A percentile compares a stretch with the other conserved stretches of the same genome.
phyloP scores from a whole-genome alignment of 2,329 filamentous ascomycete genomes.

The Gaeumannomyces sp. region DNA sequence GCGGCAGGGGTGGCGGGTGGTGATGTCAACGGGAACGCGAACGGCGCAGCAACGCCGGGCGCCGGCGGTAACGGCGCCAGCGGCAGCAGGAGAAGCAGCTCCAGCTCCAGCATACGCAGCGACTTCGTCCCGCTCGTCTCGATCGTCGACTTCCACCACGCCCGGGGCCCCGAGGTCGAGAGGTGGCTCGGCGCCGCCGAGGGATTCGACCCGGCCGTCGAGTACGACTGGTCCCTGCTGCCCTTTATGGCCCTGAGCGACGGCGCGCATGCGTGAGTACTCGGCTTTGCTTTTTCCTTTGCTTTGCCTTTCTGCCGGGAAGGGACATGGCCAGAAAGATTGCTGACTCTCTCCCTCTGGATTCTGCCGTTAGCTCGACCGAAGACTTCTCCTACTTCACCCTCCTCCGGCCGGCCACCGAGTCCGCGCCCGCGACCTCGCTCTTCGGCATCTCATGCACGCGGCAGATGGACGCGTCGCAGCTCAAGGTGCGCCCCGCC shows the following conservation, averaged over 20 bases:
- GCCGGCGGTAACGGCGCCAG: background rate
- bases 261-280: constrained; percentile 80
- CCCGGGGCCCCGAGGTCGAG: constrained; percentile 86
- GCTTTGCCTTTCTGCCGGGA: background rate
- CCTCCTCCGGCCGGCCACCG: constrained; percentile 59
- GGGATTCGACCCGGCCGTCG: constrained; percentile 67
- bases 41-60: background rate
- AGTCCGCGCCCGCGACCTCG: constrained; percentile 66
- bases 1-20: background rate
- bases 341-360: background rate
- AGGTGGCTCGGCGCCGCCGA: constrained; percentile 76
- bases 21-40: background rate
- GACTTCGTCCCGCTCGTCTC: constrained; percentile 64
- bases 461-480: constrained; percentile 75
- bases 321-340: constrained; percentile 4
- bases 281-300: background rate
- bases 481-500: constrained; percentile 69
- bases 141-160: constrained; percentile 81
- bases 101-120: constrained; percentile 6
- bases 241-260: constrained; percentile 97
- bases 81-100: constrained; percentile 5
- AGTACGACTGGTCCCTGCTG: constrained; percentile 85
- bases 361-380: constrained; percentile 51
- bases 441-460: constrained; percentile 96
- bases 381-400: constrained; percentile 99